phyloP scores from a whole-genome alignment of 306 rosid genomes.

The Quercus mongolica region DNA sequence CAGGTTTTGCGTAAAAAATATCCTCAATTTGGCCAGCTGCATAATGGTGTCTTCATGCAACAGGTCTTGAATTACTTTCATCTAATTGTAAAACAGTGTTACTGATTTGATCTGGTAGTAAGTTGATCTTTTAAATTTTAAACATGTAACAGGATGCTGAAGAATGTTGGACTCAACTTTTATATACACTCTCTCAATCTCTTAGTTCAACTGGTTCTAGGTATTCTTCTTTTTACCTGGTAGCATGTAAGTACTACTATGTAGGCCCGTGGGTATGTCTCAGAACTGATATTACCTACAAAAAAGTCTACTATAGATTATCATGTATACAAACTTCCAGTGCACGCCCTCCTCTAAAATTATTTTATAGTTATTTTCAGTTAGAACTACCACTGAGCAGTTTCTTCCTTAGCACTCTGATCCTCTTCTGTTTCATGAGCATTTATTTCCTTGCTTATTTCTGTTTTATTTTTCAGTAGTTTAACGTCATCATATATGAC shows the following conservation, averaged over 20 bases:
- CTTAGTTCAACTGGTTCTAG: slow-evolving; percentile 72
- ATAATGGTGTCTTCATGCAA: slow-evolving; percentile 88
- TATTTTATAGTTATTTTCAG: slow-evolving; percentile 1
- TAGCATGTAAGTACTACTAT: slow-evolving; percentile 6
- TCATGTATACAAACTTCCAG: neutral
- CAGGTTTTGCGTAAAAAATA: slow-evolving; percentile 91
- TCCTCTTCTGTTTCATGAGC: neutral
- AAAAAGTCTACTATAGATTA: neutral
- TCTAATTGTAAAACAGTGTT: slow-evolving; percentile 15
- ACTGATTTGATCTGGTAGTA: slow-evolving; percentile 5
- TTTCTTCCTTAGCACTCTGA: slow-evolving; percentile 3
- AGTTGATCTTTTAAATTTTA: slow-evolving; percentile 13
- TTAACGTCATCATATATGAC: slow-evolving; percentile 5
- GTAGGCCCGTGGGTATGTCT: neutral
- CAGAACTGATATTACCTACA: neutral
- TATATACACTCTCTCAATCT: slow-evolving; percentile 94
- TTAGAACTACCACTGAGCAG: neutral
- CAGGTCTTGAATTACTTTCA: slow-evolving; percentile 52
- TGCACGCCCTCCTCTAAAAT: slow-evolving; percentile 1
- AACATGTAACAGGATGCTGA: slow-evolving; percentile 81
- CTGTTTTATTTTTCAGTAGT: slow-evolving; percentile 11
- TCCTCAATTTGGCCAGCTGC: slow-evolving; percentile 98
- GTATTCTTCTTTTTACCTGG: slow-evolving; percentile 35
- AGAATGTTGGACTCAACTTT: slow-evolving; percentile 99
- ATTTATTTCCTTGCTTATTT: neutral